Evolutionary conservation across 148 eudicot genomes (phyloP).

Genomic region (Cornus kousa): DNA sequence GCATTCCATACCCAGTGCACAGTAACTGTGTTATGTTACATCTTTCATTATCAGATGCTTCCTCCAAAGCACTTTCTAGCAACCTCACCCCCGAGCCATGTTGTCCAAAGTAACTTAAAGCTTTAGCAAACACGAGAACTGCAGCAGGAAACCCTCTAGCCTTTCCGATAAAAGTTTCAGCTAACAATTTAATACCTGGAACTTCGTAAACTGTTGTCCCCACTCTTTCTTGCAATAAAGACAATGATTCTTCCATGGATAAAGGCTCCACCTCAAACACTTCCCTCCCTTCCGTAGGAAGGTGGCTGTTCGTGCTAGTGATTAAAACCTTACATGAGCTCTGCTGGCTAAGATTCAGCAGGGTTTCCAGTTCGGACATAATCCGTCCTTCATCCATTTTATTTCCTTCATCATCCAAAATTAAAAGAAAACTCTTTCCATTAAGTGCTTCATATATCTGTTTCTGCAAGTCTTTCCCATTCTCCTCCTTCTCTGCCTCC

Average conservation of each 20-base stretch:
- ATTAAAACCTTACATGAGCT: neutral
- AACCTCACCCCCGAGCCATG: neutral
- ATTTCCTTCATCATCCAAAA: slow-evolving; percentile 8
- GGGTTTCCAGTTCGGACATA: neutral
- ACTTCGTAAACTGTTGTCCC: neutral
- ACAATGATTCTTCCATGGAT: neutral
- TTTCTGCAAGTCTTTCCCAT: neutral
- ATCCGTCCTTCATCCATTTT: neutral
- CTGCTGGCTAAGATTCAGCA: neutral
- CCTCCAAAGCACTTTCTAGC: slow-evolving; percentile 11
- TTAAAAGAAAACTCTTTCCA: neutral
- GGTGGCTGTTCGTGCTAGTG: neutral
- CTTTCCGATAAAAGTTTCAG: slow-evolving; percentile 5
- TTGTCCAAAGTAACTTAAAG: slow-evolving; percentile 7
- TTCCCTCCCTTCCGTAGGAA: neutral
- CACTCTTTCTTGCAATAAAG: slow-evolving; percentile 5
- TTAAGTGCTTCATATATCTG: neutral
- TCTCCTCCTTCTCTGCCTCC: neutral
- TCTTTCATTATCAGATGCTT: neutral
- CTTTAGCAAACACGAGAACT: slow-evolving; percentile 19
- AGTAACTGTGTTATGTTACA: slow-evolving; percentile 11
- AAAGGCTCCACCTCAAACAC: neutral
- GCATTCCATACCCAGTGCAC: slow-evolving; percentile 6
- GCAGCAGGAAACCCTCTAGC: slow-evolving; percentile 8
- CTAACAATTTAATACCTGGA: neutral